A percentile compares a stretch with the other conserved stretches of the same genome.
Conservation (phyloP, 2,329 filamentous ascomycete species). For the Microdochium nivale region DNA sequence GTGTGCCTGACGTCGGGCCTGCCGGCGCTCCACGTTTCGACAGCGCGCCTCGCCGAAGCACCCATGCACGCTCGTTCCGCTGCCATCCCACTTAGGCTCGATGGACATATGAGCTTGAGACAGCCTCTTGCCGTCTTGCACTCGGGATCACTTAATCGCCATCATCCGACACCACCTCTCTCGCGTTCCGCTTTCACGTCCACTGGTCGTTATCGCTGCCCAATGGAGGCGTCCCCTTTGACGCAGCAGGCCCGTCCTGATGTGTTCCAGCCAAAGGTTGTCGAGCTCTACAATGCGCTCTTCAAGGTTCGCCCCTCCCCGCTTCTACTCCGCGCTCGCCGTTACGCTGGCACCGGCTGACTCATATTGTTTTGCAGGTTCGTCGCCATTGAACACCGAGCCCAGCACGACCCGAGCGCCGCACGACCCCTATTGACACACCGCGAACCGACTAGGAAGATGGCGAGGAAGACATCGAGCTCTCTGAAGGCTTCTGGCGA, state of each 20-base stretch:
- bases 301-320: conserved; percentile 52
- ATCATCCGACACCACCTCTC: background rate
- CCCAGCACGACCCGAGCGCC: background rate
- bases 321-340: background rate
- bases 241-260: conserved; percentile 87
- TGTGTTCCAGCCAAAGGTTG: conserved; percentile 89
- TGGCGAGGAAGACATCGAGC: conserved; percentile 53
- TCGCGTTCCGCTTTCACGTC: background rate
- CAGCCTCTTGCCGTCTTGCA: too few species aligned
- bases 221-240: conserved; percentile 84
- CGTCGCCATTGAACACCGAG: background rate
- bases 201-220: background rate
- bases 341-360: background rate
- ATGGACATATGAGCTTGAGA: conserved; percentile 8
- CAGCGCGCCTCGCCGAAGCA: background rate
- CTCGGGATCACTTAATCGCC: too few species aligned
- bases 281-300: conserved; percentile 77
- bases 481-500: conserved; percentile 86
- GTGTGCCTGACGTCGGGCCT: background rate
- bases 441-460: conserved; percentile 36
- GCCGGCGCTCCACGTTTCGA: background rate
- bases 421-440: conserved; percentile 8
- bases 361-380: background rate
- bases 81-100: background rate
- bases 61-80: background rate